phyloP scores from a whole-genome alignment of 1,139 yeast species.

The Arxiozyma slooffiae region DNA sequence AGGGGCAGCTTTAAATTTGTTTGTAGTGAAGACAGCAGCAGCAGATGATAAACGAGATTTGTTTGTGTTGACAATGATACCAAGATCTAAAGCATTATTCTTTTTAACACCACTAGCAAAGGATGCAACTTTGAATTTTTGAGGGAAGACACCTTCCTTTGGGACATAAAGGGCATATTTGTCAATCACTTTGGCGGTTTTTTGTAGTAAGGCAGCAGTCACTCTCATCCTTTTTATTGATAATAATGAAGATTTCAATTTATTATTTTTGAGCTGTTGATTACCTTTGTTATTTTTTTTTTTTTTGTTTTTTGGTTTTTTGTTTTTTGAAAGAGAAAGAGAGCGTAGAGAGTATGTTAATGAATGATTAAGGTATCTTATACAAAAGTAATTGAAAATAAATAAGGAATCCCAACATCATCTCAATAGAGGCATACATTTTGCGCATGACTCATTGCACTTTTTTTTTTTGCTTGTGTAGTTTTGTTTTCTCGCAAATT shows the following conservation, averaged over 20 bases:
- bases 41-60: slow-evolving; percentile 52
- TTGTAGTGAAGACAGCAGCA: slow-evolving; percentile 87
- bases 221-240: background rate
- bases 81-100: slow-evolving; percentile 64
- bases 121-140: slow-evolving; percentile 84
- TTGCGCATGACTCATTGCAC: no score
- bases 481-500: no score
- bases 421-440: no score
- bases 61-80: slow-evolving; percentile 43
- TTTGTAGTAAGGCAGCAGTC: slow-evolving; percentile 12
- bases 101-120: slow-evolving; percentile 79
- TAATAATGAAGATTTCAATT: background rate
- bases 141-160: slow-evolving; percentile 66
- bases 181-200: slow-evolving; percentile 31
- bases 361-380: no score
- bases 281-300: background rate
- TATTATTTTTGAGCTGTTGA: no score
- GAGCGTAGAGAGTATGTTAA: no score
- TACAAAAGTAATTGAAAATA: no score
- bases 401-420: no score
- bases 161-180: slow-evolving; percentile 70
- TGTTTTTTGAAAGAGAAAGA: no score
- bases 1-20: slow-evolving; percentile 94
- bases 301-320: background rate
- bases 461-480: no score